Evolutionary conservation across 345 rosid genomes (phyloP).

Genomic region (Aurinia saxatilis): DNA sequence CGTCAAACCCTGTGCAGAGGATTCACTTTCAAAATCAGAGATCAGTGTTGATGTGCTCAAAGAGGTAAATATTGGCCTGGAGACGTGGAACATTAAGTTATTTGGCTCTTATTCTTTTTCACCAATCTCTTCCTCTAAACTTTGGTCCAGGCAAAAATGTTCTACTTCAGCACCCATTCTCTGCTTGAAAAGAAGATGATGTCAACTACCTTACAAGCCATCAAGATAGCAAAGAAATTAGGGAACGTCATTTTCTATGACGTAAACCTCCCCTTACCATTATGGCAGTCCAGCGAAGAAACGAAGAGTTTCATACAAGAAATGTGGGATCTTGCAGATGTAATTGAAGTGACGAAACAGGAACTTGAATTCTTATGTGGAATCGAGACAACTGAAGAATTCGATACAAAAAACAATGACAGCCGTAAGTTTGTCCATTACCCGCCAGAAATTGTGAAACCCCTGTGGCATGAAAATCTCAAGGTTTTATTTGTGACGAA

Average conservation of each 20-base stretch:
- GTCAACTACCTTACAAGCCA: constrained; percentile 62
- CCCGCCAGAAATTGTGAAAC: constrained; percentile 49
- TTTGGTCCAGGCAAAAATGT: constrained; percentile 67
- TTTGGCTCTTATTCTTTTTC: constrained; percentile 12
- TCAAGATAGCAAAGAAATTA: constrained; percentile 60
- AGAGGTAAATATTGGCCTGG: constrained; percentile 47
- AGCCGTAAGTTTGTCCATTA: constrained; percentile 67
- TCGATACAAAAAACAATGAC: constrained; percentile 53
- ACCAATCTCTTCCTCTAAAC: constrained; percentile 16
- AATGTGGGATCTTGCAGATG: constrained; percentile 66
- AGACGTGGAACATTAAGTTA: neutral
- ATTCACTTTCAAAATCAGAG: constrained; percentile 69
- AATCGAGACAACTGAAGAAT: constrained; percentile 61
- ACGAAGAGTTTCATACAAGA: constrained; percentile 58
- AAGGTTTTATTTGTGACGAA: constrained; percentile 77
- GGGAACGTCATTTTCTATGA: constrained; percentile 75
- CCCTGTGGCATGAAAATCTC: constrained; percentile 80
- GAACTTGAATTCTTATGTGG: constrained; percentile 86
- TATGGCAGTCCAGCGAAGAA: constrained; percentile 77
- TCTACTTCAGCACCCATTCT: constrained; percentile 79
- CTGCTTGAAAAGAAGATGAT: constrained; percentile 68
- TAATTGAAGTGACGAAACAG: constrained; percentile 80
- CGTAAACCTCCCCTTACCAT: constrained; percentile 72
- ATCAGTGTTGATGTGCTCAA: constrained; percentile 77
- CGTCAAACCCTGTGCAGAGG: constrained; percentile 75